phyloP scores from a whole-genome alignment of 164 flowering plant species.

The Tetracentron sinense region DNA sequence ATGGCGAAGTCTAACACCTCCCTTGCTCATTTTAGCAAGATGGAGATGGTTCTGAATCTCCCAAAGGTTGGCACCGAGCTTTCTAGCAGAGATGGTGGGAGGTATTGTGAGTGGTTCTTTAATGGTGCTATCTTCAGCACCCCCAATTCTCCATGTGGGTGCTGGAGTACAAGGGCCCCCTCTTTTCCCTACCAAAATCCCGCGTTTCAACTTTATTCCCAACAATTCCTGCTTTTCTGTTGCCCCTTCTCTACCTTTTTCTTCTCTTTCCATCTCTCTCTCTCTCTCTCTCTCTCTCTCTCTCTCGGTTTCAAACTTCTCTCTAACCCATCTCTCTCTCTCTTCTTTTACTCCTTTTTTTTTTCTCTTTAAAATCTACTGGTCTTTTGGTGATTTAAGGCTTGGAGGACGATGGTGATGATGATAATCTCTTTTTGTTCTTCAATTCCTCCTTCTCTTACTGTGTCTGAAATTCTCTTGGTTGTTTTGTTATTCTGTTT shows the following conservation, averaged over 20 bases:
- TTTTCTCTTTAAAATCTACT: no score
- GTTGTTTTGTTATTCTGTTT: no score
- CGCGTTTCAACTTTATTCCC: constrained; percentile 55
- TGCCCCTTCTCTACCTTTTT: constrained; percentile 35
- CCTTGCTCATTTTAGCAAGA: constrained; percentile 36
- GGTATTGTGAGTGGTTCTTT: constrained; percentile 16
- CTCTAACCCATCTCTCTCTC: background rate
- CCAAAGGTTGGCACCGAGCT: constrained; percentile 72
- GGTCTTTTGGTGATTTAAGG: no score
- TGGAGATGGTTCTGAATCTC: constrained; percentile 50
- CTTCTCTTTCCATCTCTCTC: constrained; percentile 28
- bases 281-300: no score
- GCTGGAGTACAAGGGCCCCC: constrained; percentile 63
- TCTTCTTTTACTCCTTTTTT: constrained; percentile 6
- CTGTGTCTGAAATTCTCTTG: no score
- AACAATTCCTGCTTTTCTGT: constrained; percentile 52
- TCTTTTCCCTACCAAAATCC: constrained; percentile 49
- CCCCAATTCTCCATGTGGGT: constrained; percentile 56
- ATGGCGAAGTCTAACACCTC: constrained; percentile 27
- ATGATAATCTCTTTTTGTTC: no score
- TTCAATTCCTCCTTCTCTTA: no score
- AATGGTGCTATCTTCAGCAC: background rate
- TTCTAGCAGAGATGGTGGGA: constrained; percentile 55
- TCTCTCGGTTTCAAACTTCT: constrained; percentile 13
- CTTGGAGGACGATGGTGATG: no score